phyloP scores from a whole-genome alignment of 768 basidiomycete species.

The Termitomyces sp. region DNA sequence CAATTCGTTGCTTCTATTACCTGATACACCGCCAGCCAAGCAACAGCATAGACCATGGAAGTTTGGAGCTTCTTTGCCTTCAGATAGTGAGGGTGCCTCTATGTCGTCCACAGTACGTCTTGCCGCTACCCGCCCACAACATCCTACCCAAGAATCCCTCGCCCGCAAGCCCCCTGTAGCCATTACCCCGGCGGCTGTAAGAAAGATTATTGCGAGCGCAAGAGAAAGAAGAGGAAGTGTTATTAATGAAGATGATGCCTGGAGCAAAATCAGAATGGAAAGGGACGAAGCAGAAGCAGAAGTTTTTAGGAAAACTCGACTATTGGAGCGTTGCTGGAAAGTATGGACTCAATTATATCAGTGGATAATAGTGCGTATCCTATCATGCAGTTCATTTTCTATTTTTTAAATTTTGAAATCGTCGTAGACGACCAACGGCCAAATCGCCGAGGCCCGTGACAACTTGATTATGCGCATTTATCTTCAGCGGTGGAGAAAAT shows the following conservation, averaged over 20 bases:
- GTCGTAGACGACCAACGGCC: slow-evolving; percentile 62
- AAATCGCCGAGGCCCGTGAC: slow-evolving; percentile 68
- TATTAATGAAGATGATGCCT: slow-evolving; percentile 71
- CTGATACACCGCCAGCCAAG: neutral
- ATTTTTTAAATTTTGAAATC: neutral
- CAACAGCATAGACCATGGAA: slow-evolving; percentile 2
- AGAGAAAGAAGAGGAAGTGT: slow-evolving; percentile 44
- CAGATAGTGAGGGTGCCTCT: slow-evolving; percentile 28
- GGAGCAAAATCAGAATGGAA: slow-evolving; percentile 71
- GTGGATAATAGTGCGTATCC: slow-evolving; percentile 67
- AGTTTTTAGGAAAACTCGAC: slow-evolving; percentile 55
- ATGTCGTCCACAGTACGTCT: slow-evolving; percentile 38
- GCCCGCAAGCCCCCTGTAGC: slow-evolving; percentile 12
- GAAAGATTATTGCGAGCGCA: slow-evolving; percentile 24
- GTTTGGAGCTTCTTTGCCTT: slow-evolving; percentile 6
- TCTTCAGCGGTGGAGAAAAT: slow-evolving; percentile 60
- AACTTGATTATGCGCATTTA: slow-evolving; percentile 55
- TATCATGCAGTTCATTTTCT: neutral
- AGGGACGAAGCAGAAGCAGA: slow-evolving; percentile 72
- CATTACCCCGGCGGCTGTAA: slow-evolving; percentile 20
- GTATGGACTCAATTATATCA: slow-evolving; percentile 68
- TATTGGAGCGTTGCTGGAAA: slow-evolving; percentile 70
- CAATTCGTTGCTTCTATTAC: slow-evolving; percentile 7
- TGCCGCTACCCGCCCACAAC: slow-evolving; percentile 29
- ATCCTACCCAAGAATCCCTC: slow-evolving; percentile 9